phyloP scores from a whole-genome alignment of 306 rosid genomes.

The Castanea mollissima region DNA sequence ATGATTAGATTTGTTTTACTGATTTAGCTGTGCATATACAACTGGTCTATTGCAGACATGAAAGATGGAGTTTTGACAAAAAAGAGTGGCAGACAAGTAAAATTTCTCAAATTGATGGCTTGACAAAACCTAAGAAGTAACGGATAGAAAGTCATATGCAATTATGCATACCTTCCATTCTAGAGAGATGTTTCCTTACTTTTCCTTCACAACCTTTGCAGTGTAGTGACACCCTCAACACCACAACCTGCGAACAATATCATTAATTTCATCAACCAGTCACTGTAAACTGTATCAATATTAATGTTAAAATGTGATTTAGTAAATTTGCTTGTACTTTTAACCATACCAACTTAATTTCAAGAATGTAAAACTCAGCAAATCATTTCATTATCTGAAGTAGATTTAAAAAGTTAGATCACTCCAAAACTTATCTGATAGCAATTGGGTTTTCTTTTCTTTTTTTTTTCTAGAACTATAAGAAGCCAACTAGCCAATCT shows the following conservation, averaged over 20 bases:
- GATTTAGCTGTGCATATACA: too few relatives aligned
- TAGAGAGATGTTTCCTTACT: slow-evolving; percentile 84
- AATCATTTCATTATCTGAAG: neutral
- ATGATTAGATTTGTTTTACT: too few relatives aligned
- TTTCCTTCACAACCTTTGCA: slow-evolving; percentile 97
- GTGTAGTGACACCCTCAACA: slow-evolving; percentile 87
- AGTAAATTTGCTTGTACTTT: neutral
- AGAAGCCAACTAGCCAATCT: too few relatives aligned
- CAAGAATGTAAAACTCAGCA: neutral
- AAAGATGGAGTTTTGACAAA: too few relatives aligned
- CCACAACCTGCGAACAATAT: slow-evolving; percentile 60
- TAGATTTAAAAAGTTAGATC: neutral
- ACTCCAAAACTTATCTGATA: too few relatives aligned
- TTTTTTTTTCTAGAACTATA: too few relatives aligned
- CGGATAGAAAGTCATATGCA: neutral
- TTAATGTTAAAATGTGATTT: neutral
- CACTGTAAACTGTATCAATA: neutral
- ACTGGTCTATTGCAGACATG: too few relatives aligned
- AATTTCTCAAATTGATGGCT: neutral
- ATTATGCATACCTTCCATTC: slow-evolving; percentile 68
- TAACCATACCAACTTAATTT: neutral
- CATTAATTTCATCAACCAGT: slow-evolving; percentile 2
- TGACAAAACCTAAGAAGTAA: neutral
- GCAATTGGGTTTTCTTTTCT: too few relatives aligned
- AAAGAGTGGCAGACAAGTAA: too few relatives aligned